Base-by-base conservation (phyloP, 129 eudicot genomes). In the Pseudognaphalium luteoalbum region DNA sequence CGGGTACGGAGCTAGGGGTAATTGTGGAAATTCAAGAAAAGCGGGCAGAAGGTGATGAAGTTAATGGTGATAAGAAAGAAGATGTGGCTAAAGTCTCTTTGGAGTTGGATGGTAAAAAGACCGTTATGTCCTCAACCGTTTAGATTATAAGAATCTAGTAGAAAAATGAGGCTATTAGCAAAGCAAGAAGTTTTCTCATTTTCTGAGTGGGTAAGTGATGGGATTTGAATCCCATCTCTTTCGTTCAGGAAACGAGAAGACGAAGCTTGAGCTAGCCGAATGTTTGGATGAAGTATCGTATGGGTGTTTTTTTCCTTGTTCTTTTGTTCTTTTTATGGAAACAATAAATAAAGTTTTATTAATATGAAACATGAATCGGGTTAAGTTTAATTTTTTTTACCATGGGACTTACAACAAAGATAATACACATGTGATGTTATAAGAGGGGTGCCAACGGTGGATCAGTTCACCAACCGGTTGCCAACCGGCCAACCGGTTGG, bases 81-180 rank as follows among this genome's bases (percentile, higher is more conserved):
- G 82, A 62, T 2, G 33, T 15, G 57, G 80, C 47, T 57, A 68
- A 58, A 37, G 75, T 58, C 4, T 67, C 42, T 32, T 21, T 74
- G 52, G 80, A 68, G 7, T 41, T 80, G 6, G 75, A 77, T 10
- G 28, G 61, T 60, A 78, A 72, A 47, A 82, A 39, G 72, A 58
- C 71, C 3, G 28, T 66, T 4, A 11, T 50, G 37, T 70, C 82
- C 82, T 9, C 58, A 6, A 37, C 74, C 4, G 80, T 5, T 66
- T 73, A 19, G 59, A 11, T 30, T 17, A 32, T 42, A 66, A 73
- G 1, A 1, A 52, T 2, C 5, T 5, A 8, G 30, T 66, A 22
- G 50, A 60, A 42, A 41, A 73, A 19, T 57, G 69, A 12, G 10
- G 39, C 29, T 70, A 39, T 51, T 70, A 56, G 25, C 6, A 42